Evolutionary conservation across 1,284 basidiomycete species (phyloP), one percentile per base, ranked within the genome.

Genomic region (Marasmius oreades): DNA sequence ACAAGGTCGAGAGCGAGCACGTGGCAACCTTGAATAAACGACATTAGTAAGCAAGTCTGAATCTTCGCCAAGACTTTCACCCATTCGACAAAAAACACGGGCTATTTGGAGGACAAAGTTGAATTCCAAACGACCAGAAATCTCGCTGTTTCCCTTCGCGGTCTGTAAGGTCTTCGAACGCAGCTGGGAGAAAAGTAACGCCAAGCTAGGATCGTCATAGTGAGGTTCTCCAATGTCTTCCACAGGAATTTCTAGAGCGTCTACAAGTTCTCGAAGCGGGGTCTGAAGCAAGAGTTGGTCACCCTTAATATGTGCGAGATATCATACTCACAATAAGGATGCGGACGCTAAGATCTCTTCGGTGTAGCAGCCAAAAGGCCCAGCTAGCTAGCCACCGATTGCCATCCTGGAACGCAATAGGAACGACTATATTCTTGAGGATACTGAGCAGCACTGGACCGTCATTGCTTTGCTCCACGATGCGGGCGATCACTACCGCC

Each of bases 361-460:
- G 78, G 61, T 87, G 85, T 26, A 98, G 76, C 60, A 93, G 76
- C 93, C 95, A 97, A 70, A 98, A 95, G 3, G 92, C 92, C 96
- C 95, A 99, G 59, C 89, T 93, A n/a, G 85, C 92, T n/a, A 98
- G 76, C 90, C 92, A 98, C 34, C 96, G 81, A 70, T 98, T 94
- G 0, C 94, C 95, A 18, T 87, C 81, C 53, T 79, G 77, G 67
- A 98, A 92, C 0, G 95, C 95, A 20, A 82, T 77, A 0, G 95
- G 95, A 1, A 99, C 71, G 1, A 98, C 86, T 0, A 81, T 86
- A 48, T 81, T 81, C 18, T 79, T 81, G 34, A 98, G 72, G 22
- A 98, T 83, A 48, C 79, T 79, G 20, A 74, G 73, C 24, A 98
- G 70, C 0, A 98, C 73, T 1, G 90, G 91, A 0, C 95, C 93